phyloP scores from a whole-genome alignment of 2,329 filamentous ascomycete genomes.

The Sporothrix variecibatus region DNA sequence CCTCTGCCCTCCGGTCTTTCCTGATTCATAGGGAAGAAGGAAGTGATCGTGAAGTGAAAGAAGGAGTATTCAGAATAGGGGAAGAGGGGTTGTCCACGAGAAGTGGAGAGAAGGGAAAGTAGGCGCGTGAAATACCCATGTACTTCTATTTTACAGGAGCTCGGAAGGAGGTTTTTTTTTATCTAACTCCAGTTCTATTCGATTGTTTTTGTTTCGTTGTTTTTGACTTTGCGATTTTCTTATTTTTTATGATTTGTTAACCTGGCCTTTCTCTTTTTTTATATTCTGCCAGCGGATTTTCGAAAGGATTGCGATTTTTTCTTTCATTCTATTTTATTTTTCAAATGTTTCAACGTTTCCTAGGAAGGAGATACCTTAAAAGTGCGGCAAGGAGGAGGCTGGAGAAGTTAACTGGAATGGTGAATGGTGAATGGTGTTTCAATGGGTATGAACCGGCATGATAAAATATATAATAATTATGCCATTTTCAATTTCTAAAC shows the following conservation, averaged over 20 bases:
- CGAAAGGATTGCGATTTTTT: not conserved
- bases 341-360: not conserved
- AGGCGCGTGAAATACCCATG: conserved; percentile 20
- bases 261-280: not conserved
- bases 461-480: not conserved
- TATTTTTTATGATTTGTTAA: not conserved
- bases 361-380: conserved; percentile 1
- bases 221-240: not conserved
- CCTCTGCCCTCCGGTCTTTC: not conserved
- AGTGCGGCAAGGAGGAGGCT: not conserved
- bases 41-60: not conserved
- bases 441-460: not conserved
- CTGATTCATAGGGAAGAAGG: not conserved
- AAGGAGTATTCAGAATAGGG: not conserved
- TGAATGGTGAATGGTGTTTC: not conserved
- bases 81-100: not conserved
- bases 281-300: not conserved
- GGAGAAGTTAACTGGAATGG: not conserved
- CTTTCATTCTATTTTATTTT: not conserved
- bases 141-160: conserved; percentile 13
- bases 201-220: conserved; percentile 6
- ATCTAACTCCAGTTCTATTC: not conserved
- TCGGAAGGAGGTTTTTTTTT: not conserved
- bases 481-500: not conserved
- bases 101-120: not conserved